Base-by-base conservation (phyloP, 2,329 filamentous ascomycete genomes). In the Amphichorda felina region DNA sequence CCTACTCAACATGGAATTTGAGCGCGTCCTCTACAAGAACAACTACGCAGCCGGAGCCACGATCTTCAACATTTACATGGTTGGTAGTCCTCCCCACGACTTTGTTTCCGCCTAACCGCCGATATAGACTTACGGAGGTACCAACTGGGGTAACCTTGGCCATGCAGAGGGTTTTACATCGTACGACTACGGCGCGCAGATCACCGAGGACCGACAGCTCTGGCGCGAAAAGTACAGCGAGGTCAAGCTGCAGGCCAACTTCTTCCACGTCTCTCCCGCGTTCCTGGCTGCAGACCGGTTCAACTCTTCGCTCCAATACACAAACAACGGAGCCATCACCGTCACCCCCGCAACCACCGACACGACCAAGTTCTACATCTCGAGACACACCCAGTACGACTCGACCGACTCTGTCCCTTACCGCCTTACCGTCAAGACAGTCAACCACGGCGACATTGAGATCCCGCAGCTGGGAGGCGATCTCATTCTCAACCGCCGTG, bases 141-240 rank as follows among this genome's bases (percentile, higher is more conserved):
- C 81, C 0, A 87, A 87, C 50, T 86, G 80, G 81, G 81, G 81
- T 1, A 84, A 83, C 44, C 54, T 82, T 4, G 77, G 80, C 1
- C 70, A 82, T 44, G 67, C 75, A 7, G 72, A 72, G 11, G 71
- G 64, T 8, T 40, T 35, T 25, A 40, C 38, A 13, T 33, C 28
- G 3, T 40, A 40, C 29, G 38, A 40, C 35, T 40, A 37, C 38
- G 38, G 38, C 26, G 38, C 38, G 5, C 30, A 37, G 14, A 40
- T 40, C 19, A 36, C 34, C 11, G 38, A 40, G 30, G 38, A 40
- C n/a, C 34, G 38, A 11, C 35, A 24, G 9, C 3, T 40, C 24
- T 74, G 72, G 36, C 38, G 38, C 11, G 30, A 37, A 11, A 40
- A 40, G 30, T 40, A 37, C 34, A 34, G 27, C 34, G 38, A 40